Conservation (phyloP, 1,284 basidiomycete genomes). For the Papiliotrema flavescens region DNA sequence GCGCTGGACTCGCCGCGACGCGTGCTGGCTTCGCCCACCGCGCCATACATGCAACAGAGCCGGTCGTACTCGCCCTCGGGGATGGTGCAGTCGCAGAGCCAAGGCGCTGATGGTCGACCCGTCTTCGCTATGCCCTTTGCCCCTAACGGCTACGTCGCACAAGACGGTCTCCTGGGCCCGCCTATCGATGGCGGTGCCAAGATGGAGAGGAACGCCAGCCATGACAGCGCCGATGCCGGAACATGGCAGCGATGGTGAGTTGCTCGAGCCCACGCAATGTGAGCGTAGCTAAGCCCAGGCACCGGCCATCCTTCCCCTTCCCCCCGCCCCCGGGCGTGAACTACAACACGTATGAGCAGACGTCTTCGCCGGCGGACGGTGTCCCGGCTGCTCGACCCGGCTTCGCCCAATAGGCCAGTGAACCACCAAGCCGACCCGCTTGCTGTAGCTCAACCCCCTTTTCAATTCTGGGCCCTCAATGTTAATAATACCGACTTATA, state of each 20-base stretch:
- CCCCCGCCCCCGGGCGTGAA: conserved; percentile 25
- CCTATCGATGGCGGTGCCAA: conserved; percentile 14
- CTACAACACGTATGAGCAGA: conserved; percentile 19
- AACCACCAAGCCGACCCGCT: no score
- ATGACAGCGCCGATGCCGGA: conserved; percentile 9
- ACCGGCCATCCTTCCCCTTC: conserved; percentile 44
- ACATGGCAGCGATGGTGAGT: conserved; percentile 41
- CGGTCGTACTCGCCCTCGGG: conserved; percentile 4
- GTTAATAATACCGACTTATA: no score
- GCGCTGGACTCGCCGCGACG: conserved; percentile 6
- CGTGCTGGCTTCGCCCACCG: conserved; percentile 19
- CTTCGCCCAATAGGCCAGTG: neutral
- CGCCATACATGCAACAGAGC: neutral
- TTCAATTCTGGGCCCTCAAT: no score
- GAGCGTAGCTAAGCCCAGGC: conserved; percentile 16
- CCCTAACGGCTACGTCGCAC: conserved; percentile 4
- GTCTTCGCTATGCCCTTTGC: conserved; percentile 37
- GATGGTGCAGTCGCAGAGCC: neutral
- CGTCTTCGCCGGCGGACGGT: conserved; percentile 12
- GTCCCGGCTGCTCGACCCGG: neutral
- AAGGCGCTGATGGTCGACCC: conserved; percentile 29
- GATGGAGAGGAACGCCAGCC: conserved; percentile 28
- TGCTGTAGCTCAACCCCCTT: no score
- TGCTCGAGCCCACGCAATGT: no score
- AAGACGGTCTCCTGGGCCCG: conserved; percentile 16